Conservation (phyloP, 768 basidiomycete species). For the Leccinum fibrillosum region DNA sequence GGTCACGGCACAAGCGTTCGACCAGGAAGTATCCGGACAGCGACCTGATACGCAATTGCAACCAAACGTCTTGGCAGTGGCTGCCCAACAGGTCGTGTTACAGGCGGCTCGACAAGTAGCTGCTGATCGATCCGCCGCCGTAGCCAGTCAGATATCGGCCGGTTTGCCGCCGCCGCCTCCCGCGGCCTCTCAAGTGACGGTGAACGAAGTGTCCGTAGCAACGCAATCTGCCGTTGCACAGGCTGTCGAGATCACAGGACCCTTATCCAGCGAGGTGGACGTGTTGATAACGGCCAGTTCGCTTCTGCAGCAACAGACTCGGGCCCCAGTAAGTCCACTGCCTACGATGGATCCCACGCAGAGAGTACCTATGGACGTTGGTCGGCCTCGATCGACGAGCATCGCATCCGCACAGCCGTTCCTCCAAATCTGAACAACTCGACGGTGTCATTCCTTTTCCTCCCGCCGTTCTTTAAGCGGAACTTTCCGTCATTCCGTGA, state of each 20-base stretch:
- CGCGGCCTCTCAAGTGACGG: constrained; percentile 44
- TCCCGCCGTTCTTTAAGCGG: constrained; percentile 25
- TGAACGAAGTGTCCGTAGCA: constrained; percentile 55
- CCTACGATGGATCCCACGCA: constrained; percentile 26
- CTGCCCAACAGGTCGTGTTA: constrained; percentile 78
- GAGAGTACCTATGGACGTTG: constrained; percentile 26
- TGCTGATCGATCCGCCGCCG: constrained; percentile 46
- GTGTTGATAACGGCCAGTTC: constrained; percentile 70
- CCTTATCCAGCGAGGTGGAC: constrained; percentile 73
- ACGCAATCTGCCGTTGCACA: constrained; percentile 79
- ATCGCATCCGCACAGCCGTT: constrained; percentile 26
- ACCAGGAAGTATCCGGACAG: constrained; percentile 61
- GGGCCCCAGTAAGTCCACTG: constrained; percentile 26
- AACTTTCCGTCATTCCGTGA: constrained; percentile 21
- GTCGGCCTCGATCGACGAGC: constrained; percentile 37
- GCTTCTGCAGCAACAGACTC: constrained; percentile 46
- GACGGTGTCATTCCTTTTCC: constrained; percentile 20
- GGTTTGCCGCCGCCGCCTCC: constrained; percentile 34
- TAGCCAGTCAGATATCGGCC: constrained; percentile 38
- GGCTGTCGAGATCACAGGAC: constrained; percentile 75
- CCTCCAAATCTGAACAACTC: constrained; percentile 19
- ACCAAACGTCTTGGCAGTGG: constrained; percentile 60
- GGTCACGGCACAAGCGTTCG: constrained; percentile 70
- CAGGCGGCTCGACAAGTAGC: constrained; percentile 66
- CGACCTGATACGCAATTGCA: constrained; percentile 45